Percentiles rank a stretch among this genome's conserved stretches.
Evolutionary conservation across 306 rosid genomes (phyloP).

Genomic region (Chamaecrista fasciculata): DNA sequence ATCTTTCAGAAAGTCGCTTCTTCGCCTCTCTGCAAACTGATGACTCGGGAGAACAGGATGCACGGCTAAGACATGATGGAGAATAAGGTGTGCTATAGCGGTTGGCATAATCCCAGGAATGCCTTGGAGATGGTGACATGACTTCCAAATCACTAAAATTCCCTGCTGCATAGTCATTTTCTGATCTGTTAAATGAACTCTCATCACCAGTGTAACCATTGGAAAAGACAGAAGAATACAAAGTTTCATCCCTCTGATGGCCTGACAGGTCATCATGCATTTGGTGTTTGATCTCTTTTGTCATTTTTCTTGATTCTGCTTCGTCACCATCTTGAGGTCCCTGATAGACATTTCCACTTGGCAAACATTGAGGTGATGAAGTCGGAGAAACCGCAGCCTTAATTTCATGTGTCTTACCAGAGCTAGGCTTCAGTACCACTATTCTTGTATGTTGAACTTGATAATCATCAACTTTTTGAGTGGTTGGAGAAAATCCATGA

Average conservation of each 20-base stretch:
- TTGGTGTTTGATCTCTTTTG: slow-evolving; percentile 49
- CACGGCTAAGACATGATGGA: slow-evolving; percentile 62
- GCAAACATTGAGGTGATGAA: slow-evolving; percentile 51
- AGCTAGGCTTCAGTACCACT: slow-evolving; percentile 85
- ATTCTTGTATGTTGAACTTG: slow-evolving; percentile 71
- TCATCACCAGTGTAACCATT: slow-evolving; percentile 80
- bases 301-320: slow-evolving; percentile 50
- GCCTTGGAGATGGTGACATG: slow-evolving; percentile 70
- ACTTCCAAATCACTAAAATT: slow-evolving; percentile 75
- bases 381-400: slow-evolving; percentile 58
- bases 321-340: slow-evolving; percentile 45
- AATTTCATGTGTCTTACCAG: slow-evolving; percentile 52
- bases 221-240: slow-evolving; percentile 64
- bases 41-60: slow-evolving; percentile 85
- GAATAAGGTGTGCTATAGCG: slow-evolving; percentile 67
- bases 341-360: slow-evolving; percentile 43
- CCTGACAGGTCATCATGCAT: slow-evolving; percentile 50
- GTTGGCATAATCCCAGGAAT: slow-evolving; percentile 77
- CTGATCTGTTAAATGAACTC: slow-evolving; percentile 78
- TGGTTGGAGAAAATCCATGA: slow-evolving; percentile 36
- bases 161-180: slow-evolving; percentile 59
- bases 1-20: slow-evolving; percentile 92
- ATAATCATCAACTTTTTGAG: slow-evolving; percentile 56
- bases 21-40: slow-evolving; percentile 93
- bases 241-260: slow-evolving; percentile 59